Evolutionary conservation across 1,284 basidiomycete species (phyloP).

Genomic region (Malassezia cuniculi): DNA sequence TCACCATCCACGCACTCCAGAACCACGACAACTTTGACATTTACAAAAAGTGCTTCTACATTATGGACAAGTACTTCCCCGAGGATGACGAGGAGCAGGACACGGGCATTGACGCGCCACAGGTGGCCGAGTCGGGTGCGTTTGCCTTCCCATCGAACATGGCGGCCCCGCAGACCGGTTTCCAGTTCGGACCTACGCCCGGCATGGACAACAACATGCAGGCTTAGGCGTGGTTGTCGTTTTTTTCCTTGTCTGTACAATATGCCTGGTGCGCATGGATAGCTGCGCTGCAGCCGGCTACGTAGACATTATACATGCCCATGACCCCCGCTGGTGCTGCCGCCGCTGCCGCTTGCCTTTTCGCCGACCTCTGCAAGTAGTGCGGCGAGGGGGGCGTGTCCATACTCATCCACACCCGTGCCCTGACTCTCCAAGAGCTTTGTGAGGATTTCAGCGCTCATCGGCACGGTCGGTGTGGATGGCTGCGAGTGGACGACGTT

Average conservation of each 20-base stretch:
- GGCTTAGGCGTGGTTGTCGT: slow-evolving; percentile 14
- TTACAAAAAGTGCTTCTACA: slow-evolving; percentile 98
- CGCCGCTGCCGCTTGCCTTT: too few relatives aligned
- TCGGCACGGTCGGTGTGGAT: too few relatives aligned
- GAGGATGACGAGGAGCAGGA: slow-evolving; percentile 49
- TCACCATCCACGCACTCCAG: slow-evolving; percentile 95
- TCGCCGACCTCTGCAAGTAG: too few relatives aligned
- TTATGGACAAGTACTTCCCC: slow-evolving; percentile 49
- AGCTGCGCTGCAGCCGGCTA: neutral
- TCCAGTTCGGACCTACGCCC: slow-evolving; percentile 32
- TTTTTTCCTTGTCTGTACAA: neutral
- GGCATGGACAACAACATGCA: slow-evolving; percentile 27
- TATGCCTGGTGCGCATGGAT: neutral
- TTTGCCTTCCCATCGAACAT: slow-evolving; percentile 59
- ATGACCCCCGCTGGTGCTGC: too few relatives aligned
- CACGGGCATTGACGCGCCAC: slow-evolving; percentile 62
- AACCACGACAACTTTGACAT: slow-evolving; percentile 99
- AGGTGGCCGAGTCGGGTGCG: slow-evolving; percentile 67
- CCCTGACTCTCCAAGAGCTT: too few relatives aligned
- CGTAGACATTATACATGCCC: too few relatives aligned
- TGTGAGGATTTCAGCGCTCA: too few relatives aligned
- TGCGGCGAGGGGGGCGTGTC: too few relatives aligned
- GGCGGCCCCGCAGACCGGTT: slow-evolving; percentile 39
- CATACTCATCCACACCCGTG: too few relatives aligned
- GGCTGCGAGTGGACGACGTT: too few relatives aligned